Conservation (phyloP, 2,329 filamentous ascomycete species). For the Colletotrichum neosansevieriae region DNA sequence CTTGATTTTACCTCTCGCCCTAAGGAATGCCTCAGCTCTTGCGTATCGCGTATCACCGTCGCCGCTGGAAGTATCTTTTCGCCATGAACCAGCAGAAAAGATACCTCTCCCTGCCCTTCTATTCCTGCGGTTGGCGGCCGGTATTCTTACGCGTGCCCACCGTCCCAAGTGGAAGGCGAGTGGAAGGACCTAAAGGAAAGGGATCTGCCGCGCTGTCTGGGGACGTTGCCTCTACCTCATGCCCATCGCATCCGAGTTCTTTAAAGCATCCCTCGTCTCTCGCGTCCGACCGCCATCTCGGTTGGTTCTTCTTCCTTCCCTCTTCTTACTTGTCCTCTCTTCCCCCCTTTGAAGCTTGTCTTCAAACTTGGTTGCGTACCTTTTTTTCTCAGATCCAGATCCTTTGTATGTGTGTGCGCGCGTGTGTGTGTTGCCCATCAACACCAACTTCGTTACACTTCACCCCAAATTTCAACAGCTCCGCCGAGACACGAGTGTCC, state of each 20-base stretch:
- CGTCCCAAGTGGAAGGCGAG: constrained; percentile 4
- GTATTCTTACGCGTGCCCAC: constrained; percentile 26
- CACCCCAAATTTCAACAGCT: not conserved
- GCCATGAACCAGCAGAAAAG: too few relatives aligned
- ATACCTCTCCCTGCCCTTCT: too few relatives aligned
- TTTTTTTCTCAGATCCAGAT: not conserved
- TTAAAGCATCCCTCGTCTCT: constrained; percentile 36
- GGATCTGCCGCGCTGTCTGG: not conserved
- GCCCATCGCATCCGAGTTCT: constrained; percentile 24
- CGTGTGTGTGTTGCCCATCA: not conserved
- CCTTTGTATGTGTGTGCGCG: not conserved
- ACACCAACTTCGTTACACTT: not conserved
- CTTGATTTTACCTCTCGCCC: constrained; percentile 11
- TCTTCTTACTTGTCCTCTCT: constrained; percentile 25
- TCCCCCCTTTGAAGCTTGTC: constrained; percentile 26
- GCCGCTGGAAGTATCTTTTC: not conserved
- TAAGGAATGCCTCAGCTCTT: not conserved
- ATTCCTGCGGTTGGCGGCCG: constrained; percentile 2
- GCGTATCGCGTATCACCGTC: constrained; percentile 15
- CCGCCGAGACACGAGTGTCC: constrained; percentile 40
- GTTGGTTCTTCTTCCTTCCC: constrained; percentile 14
- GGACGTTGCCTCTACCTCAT: constrained; percentile 37
- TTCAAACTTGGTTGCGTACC: constrained; percentile 18
- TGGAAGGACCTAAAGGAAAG: not conserved
- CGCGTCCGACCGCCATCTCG: constrained; percentile 24